Conservation (phyloP, 139 green algal genomes). For the Tetraselmis chui region DNA sequence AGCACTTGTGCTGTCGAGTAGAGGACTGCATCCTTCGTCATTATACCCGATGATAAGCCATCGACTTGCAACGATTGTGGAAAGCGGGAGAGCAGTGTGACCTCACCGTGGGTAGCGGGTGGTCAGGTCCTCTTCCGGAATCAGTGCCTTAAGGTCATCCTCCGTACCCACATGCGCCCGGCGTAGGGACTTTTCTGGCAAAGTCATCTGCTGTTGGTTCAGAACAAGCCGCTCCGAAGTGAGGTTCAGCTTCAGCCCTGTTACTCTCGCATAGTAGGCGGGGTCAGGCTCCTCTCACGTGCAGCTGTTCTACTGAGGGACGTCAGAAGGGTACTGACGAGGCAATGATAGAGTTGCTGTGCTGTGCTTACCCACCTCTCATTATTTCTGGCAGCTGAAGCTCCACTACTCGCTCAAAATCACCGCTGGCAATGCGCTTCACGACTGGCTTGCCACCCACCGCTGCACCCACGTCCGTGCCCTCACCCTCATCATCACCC, state of each 20-base stretch:
- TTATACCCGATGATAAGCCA: no score
- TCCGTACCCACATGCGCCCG: neutral
- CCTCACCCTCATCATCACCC: neutral
- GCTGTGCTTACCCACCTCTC: no score
- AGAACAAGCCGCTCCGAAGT: neutral
- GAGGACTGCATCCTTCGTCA: no score
- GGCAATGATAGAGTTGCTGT: no score
- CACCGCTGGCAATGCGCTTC: neutral
- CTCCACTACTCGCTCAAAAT: neutral
- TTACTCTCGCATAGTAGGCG: no score
- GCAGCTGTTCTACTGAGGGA: no score
- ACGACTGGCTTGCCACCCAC: neutral
- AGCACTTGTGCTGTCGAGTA: no score
- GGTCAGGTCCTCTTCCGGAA: neutral
- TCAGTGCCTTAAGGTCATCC: neutral
- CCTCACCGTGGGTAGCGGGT: neutral
- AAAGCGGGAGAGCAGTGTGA: no score
- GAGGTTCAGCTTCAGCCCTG: neutral
- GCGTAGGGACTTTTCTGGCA: neutral
- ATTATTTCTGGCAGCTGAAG: neutral
- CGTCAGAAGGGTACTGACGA: no score
- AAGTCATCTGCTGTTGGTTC: neutral
- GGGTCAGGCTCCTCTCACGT: no score
- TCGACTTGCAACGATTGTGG: no score
- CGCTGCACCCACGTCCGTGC: no score